A percentile compares a stretch with the other conserved stretches of the same genome.
Conservation (phyloP, 2,329 filamentous ascomycete species). For the Beauveria medogensis region DNA sequence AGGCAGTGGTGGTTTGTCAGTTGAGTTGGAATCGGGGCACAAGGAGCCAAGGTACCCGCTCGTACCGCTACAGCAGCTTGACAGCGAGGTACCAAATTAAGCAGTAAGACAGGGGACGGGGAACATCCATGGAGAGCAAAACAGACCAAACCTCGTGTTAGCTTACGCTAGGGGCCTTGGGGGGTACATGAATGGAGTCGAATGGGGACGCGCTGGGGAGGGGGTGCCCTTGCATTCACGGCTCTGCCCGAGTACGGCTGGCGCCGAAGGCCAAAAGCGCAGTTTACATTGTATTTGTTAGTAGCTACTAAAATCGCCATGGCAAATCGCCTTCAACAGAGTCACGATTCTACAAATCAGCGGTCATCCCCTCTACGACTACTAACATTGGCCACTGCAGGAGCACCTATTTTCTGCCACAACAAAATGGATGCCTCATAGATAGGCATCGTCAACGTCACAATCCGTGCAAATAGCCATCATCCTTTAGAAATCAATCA, state of each 20-base stretch:
- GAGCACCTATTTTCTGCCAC: not conserved
- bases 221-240: not conserved
- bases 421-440: not conserved
- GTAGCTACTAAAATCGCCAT: not conserved
- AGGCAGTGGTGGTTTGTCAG: not conserved
- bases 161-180: not conserved
- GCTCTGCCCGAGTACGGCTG: slow-evolving; percentile 7
- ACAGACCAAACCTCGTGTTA: slow-evolving; percentile 5
- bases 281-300: not conserved
- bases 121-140: not conserved
- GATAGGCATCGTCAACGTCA: too few species aligned
- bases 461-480: too few species aligned
- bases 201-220: not conserved
- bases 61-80: not conserved
- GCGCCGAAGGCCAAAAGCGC: not conserved
- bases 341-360: not conserved
- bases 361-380: not conserved
- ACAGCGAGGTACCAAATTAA: slow-evolving; percentile 1
- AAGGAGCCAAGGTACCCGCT: not conserved
- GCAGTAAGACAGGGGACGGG: not conserved
- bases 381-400: not conserved
- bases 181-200: not conserved
- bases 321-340: not conserved
- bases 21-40: not conserved
- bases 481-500: too few species aligned